Evolutionary conservation across 1,284 basidiomycete species (phyloP), one percentile per base, ranked within the genome.

Genomic region (Puccinia triticina): DNA sequence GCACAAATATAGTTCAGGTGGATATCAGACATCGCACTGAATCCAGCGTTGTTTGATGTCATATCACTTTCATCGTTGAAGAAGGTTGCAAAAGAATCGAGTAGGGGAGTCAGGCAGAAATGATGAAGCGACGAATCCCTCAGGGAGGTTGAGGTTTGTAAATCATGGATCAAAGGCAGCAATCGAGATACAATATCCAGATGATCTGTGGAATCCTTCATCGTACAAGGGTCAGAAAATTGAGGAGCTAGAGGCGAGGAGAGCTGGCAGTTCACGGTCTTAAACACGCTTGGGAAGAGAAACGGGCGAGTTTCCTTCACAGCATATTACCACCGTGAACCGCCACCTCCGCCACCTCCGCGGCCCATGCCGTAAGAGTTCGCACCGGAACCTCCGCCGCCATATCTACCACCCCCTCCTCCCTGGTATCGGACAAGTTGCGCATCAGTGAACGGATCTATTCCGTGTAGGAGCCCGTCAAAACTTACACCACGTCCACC

Each of bases 361-460:
- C 78, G 57, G 43, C 82, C 69, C 73, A 77, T 83, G 14, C 78
- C 82, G 29, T 83, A 73, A 48, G 67, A 72, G 34, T 83, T 83
- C 29, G 75, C 75, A 74, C 84, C 83, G 29, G 84, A 83, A 80
- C 83, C 48, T 92, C 71, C 91, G 50, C 88, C 85, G 21, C 78
- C 78, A 26, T 81, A 81, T 59, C 78, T 57, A 74, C 87, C 86
- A 75, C 88, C 85, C 37, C 87, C 84, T 40, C 80, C 80, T 74
- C 61, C 46, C 32, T 61, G 34, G 34, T 32, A 46, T 67, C 16
- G 18, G 8, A 53, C 23, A 64, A 73, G 40, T 18, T 29, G 53
- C 16, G 23, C 43, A 26, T 55, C 32, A 77, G 59, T n/a, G 7
- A 16, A 26, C 32, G 26, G 26, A 29, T 34, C 18, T 8, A 12